Evolutionary conservation across 768 basidiomycete species (phyloP).

Genomic region (Trametes punicea): DNA sequence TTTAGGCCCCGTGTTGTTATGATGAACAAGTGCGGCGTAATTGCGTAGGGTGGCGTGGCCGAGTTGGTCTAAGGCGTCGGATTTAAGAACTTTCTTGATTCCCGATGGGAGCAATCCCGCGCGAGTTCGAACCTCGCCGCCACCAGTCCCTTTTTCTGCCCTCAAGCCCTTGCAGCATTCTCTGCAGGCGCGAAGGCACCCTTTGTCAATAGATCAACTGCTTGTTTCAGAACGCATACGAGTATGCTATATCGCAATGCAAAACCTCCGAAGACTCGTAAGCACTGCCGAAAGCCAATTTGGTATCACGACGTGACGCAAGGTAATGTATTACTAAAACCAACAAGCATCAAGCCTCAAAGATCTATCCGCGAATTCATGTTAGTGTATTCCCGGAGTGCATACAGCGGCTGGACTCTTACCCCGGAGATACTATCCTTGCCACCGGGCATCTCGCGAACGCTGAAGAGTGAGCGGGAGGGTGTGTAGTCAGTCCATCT

Average conservation of each 20-base stretch:
- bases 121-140: slow-evolving; percentile 92
- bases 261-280: background rate
- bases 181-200: too few relatives aligned
- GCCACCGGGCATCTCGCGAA: slow-evolving; percentile 67
- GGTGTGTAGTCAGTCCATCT: background rate
- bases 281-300: background rate
- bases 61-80: slow-evolving; percentile 92
- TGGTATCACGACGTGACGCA: too few relatives aligned
- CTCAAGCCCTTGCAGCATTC: background rate
- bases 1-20: too few relatives aligned
- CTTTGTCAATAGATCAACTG: too few relatives aligned
- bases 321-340: too few relatives aligned
- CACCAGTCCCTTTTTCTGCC: slow-evolving; percentile 43
- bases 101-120: slow-evolving; percentile 82
- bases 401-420: slow-evolving; percentile 12
- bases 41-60: slow-evolving; percentile 59
- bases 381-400: background rate
- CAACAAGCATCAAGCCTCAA: slow-evolving; percentile 2
- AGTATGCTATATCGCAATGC: background rate
- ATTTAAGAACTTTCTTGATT: slow-evolving; percentile 72
- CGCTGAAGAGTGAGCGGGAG: slow-evolving; percentile 44
- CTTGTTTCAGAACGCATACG: too few relatives aligned
- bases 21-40: too few relatives aligned
- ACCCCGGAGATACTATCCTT: slow-evolving; percentile 52
- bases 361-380: background rate